Base-by-base conservation (phyloP, 352 stramenopile species). In the Pythium aquatile region DNA sequence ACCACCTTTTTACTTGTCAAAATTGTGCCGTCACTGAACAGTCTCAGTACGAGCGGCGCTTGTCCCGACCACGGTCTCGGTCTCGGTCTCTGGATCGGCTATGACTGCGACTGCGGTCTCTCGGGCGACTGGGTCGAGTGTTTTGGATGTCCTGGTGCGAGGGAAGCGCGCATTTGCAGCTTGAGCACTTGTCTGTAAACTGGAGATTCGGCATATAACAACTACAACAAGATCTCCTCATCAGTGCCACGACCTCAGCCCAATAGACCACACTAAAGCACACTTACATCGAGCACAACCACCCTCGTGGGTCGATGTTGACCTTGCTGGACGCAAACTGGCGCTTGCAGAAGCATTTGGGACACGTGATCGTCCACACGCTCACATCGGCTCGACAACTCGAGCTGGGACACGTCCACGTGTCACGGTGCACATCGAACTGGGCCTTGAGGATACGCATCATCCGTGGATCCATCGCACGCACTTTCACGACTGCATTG, bases 261-360 rank as follows among this genome's bases (percentile, higher is more conserved):
- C 20, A 24, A 24, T 24, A 24, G 17, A 3, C n/a, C n/a, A 51
- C 7, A 35, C 32, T 24, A 46, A 11, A 2, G 8, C 16, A 7
- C 0, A 76, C 78, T 55, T 69, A 91, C 83, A 91, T 74, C 10
- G 77, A 85, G 58, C 83, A 91, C n/a, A 91, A 65, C 83, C 83
- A 91, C 33, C 78, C 81, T 16, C 71, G 66, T 6, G 61, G 47
- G 40, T 56, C 55, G 52, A 90, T 84, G 24, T 72, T 76, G 13
- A 78, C 72, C 49, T 76, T 73, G 59, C 77, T 90, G 2, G 70
- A 61, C 1, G 74, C 65, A 66, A 85, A 90, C 63, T 83, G 65
- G n/a, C 83, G 79, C 52, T 76, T 75, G 3, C 61, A 72, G 0
- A 44, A 62, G 61, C 83, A 92, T 54, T 74, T 74, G 11, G 71